Conservation (phyloP, 768 basidiomycete genomes). For the Mycena crocata region DNA sequence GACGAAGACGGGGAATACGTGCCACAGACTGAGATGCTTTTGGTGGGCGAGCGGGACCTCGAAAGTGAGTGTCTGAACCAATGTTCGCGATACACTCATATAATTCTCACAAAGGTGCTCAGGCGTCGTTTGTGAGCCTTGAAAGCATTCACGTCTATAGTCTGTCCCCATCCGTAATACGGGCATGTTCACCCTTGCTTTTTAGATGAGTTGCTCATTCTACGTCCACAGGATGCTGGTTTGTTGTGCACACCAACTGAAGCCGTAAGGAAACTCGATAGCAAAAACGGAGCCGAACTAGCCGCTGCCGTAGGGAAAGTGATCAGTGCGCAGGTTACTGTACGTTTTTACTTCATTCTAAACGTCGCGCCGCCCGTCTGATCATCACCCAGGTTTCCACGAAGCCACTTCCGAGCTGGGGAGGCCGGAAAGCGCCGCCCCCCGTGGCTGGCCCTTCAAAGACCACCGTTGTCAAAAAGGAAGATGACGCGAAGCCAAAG, state of each 20-base stretch:
- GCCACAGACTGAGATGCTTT: constrained; percentile 58
- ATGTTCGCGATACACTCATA: not conserved
- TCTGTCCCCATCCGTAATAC: constrained; percentile 72
- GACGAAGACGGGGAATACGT: constrained; percentile 57
- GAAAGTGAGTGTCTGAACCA: constrained; percentile 60
- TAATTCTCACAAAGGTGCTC: constrained; percentile 58
- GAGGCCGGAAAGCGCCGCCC: constrained; percentile 35
- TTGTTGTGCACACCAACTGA: constrained; percentile 56
- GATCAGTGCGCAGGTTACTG: constrained; percentile 59
- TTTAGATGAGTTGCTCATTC: constrained; percentile 6
- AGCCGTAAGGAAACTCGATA: constrained; percentile 53
- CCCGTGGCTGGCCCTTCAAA: constrained; percentile 60
- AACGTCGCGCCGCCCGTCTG: not conserved
- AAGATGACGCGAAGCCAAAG: constrained; percentile 36
- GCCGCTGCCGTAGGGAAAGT: constrained; percentile 61
- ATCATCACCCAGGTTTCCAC: constrained; percentile 4
- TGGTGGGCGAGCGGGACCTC: constrained; percentile 74
- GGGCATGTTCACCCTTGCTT: constrained; percentile 53
- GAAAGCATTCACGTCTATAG: constrained; percentile 76
- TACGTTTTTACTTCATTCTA: constrained; percentile 34
- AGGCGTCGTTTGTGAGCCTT: constrained; percentile 63
- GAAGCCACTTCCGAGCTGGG: constrained; percentile 23
- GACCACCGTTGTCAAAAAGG: constrained; percentile 36
- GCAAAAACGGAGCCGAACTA: constrained; percentile 53
- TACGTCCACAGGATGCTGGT: constrained; percentile 57